Conservation (phyloP, 192 early-diverging fungal species). For the Podila clonocystis region DNA sequence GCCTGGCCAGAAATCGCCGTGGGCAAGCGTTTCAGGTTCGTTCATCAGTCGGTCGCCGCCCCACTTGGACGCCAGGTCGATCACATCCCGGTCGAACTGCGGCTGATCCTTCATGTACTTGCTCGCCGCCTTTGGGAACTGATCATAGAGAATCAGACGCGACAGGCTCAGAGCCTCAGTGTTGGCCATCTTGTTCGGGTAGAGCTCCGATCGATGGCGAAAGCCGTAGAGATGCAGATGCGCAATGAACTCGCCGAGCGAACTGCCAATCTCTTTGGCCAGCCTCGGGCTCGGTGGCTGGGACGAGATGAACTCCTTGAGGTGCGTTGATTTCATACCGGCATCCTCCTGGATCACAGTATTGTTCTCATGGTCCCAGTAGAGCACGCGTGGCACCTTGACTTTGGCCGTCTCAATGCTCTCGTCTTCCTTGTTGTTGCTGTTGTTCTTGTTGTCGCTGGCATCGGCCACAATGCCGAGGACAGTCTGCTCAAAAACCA, state of each 20-base stretch:
- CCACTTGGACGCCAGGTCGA: conserved; percentile 42
- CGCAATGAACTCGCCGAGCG: conserved; percentile 49
- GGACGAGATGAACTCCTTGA: conserved; percentile 38
- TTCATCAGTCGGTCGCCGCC: conserved; percentile 43
- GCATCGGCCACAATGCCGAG: conserved; percentile 34
- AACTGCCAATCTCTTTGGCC: conserved; percentile 38
- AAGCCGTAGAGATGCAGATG: conserved; percentile 44
- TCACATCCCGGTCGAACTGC: conserved; percentile 35
- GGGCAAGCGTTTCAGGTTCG: conserved; percentile 51
- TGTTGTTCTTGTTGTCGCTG: conserved; percentile 37
- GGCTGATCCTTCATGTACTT: conserved; percentile 38
- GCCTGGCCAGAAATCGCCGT: conserved; percentile 53
- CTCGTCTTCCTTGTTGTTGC: conserved; percentile 32
- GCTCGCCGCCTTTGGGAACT: conserved; percentile 23
- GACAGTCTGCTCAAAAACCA: conserved; percentile 44
- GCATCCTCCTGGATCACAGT: conserved; percentile 48
- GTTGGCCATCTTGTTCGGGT: conserved; percentile 34
- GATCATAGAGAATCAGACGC: conserved; percentile 45
- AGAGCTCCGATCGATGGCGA: conserved; percentile 30
- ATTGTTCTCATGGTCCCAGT: conserved; percentile 42
- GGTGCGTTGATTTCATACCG: conserved; percentile 31
- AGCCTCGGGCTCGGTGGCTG: conserved; percentile 30
- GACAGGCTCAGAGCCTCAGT: conserved; percentile 28
- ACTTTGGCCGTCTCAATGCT: conserved; percentile 29
- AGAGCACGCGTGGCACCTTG: conserved; percentile 41